These are phyloP conservation scores for Eutypa lata DNA, from an alignment of 2,329 filamentous ascomycete genomes.

Conservation along the genomic window DNA sequence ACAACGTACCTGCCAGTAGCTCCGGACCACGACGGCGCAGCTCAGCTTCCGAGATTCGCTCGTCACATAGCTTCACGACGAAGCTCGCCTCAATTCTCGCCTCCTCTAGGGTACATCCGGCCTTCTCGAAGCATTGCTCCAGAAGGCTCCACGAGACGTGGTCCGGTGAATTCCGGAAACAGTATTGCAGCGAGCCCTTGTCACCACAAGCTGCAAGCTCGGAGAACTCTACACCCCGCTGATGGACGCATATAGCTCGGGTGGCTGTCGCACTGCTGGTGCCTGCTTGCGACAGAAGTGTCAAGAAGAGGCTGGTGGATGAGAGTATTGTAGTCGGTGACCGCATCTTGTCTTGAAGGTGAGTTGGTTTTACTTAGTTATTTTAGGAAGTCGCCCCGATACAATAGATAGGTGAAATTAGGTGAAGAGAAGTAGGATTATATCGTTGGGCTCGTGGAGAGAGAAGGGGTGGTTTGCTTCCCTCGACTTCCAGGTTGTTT, in stretches of 20 bases:
- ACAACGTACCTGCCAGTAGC: slow-evolving; percentile 17
- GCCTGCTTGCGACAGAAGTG: slow-evolving; percentile 28
- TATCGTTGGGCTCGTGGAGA: too few species aligned
- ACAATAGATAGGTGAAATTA: too few species aligned
- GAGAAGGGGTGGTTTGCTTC: too few species aligned
- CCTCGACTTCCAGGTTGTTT: too few species aligned
- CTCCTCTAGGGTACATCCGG: slow-evolving; percentile 34
- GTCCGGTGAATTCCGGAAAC: slow-evolving; percentile 34
- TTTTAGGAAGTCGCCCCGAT: too few species aligned
- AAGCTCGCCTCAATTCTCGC: slow-evolving; percentile 31
- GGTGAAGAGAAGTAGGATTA: too few species aligned
- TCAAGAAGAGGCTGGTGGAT: slow-evolving; percentile 31
- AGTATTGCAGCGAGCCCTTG: slow-evolving; percentile 37
- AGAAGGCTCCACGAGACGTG: slow-evolving; percentile 31
- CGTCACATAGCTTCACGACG: slow-evolving; percentile 31
- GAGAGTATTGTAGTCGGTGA: slow-evolving; percentile 9
- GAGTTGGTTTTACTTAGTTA: too few species aligned
- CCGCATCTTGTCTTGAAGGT: slow-evolving; percentile 10
- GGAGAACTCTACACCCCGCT: slow-evolving; percentile 37
- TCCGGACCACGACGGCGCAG: slow-evolving; percentile 19
- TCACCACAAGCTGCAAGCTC: slow-evolving; percentile 41
- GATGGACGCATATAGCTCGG: slow-evolving; percentile 36
- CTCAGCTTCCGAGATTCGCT: slow-evolving; percentile 13
- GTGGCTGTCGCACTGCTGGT: slow-evolving; percentile 22
- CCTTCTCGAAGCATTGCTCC: slow-evolving; percentile 33